Base-by-base conservation (phyloP, 1,284 basidiomycete species). In the Inonotus hispidus region DNA sequence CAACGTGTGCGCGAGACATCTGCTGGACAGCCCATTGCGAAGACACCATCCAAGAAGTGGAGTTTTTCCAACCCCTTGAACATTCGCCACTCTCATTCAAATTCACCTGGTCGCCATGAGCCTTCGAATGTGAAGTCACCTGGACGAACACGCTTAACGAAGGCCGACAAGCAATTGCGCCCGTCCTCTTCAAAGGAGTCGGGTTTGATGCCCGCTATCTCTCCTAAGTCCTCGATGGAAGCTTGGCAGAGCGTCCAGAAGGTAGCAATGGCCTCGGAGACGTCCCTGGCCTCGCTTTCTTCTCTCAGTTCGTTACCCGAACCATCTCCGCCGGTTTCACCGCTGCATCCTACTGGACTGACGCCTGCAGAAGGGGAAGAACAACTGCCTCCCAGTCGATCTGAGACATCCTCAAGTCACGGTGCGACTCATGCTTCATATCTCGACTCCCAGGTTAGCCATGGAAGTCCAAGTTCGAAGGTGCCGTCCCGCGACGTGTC, bases 41-140 rank as follows among this genome's bases (percentile, higher is more conserved):
- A 66, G 59, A 55, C 25, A 37, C 62, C 61, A 68, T 92, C 86
- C 45, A 96, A 95, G 79, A 98, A 97, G 75, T 98, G 95, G 95
- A 96, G 93, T 68, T 93, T 98, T 74, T 92, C 92, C 5, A 90
- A 84, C 62, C 92, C 92, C 5, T 77, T 97, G n/a, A 94, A 90
- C 67, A 82, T 93, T 67, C 92, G 87, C 71, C 74, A 92, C 54
- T 85, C 21, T 71, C 74, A 92, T 53, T 85, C 21, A 80, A 80
- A 63, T 85, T 85, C 27, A 82, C 87, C 47, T 84, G 85, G n/a
- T 77, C 78, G n/a, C 76, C 82, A 29, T 81, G 80, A 82, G 27
- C 65, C 69, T 2, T 69, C 72, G 2, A 69, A 67, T 39, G 65
- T 68, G 47, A 77, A 82, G 72, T 75, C 82, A 14, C 80, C 84